Base-by-base conservation (phyloP, 768 basidiomycete species). In the Leccinum boreale region DNA sequence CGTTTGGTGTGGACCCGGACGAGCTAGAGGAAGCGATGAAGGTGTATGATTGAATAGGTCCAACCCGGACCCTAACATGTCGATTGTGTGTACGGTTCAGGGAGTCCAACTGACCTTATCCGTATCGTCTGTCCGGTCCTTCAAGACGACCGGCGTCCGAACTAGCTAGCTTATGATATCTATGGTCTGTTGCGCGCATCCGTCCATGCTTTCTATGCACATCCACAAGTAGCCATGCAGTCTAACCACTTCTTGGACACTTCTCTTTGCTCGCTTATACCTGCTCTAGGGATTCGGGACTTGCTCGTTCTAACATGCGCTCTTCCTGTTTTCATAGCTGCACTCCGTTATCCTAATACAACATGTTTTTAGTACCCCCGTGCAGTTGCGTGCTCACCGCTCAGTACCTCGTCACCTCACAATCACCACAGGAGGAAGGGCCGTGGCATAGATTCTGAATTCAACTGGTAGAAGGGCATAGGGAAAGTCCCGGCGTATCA, bases 11-110 rank as follows among this genome's bases (percentile, higher is more conserved):
- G 60, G 70, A 72, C 36, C 55, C 52, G 2, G 70, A 72, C 26
- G 62, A 59, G 1, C 53, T 73, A n/a, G 70, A 72, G 56, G 70
- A 70, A 52, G 60, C 66, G 5, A 72, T 72, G 72, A 68, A 62
- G 44, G 62, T 66, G 4, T 72, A 73, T 46, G 70, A 73, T 53
- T 70, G 50, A 62, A n/a, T 10, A 12, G 39, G n/a, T 19, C 17
- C 39, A 39, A 33, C 33, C 14, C 14, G 14, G 33, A 33, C 12
- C 33, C 33, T 14, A 35, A 4, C 33, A 35, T 42, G n/a, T n/a
- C 8, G 36, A 39, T 39, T 14, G 36, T 39, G 19, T 44, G 10
- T 44, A 19, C 19, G 42, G 39, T 17, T 19, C 10, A 42, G 39
- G 2, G 17, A 11, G 42, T 19, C 19, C 11, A 11, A 44, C 5